These are phyloP conservation scores for Lactuca sativa DNA, from an alignment of 129 eudicot genomes.

Conservation along the genomic window DNA sequence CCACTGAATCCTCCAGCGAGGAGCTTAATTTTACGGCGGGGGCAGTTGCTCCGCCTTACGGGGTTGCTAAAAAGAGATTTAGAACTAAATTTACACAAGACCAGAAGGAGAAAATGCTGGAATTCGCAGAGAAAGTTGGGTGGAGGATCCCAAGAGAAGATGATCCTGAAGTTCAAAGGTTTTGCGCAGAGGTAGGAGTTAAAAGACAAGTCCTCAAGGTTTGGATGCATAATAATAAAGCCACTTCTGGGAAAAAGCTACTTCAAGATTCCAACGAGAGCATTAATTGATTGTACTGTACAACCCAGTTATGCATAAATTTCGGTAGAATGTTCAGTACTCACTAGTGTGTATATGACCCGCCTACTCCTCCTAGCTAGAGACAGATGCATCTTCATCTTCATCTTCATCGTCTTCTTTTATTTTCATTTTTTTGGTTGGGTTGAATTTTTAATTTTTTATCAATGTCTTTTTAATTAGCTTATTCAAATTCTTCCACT, in stretches of 20 bases:
- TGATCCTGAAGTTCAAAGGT: constrained; percentile 74
- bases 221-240: constrained; percentile 96
- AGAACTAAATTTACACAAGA: constrained; percentile 76
- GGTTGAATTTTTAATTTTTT: constrained; percentile 24
- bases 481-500: not conserved
- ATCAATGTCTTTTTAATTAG: constrained; percentile 25
- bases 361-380: constrained; percentile 14
- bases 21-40: constrained; percentile 56
- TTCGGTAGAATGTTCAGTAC: constrained; percentile 27
- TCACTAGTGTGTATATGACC: constrained; percentile 29
- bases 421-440: constrained; percentile 11
- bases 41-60: constrained; percentile 44
- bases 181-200: constrained; percentile 77
- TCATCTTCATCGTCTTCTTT: constrained; percentile 20
- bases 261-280: constrained; percentile 46
- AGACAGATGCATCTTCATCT: constrained; percentile 31
- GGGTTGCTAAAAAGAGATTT: constrained; percentile 48
- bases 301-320: constrained; percentile 31
- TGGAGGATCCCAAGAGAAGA: constrained; percentile 94
- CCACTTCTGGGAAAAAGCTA: constrained; percentile 57
- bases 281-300: constrained; percentile 38
- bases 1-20: constrained; percentile 73
- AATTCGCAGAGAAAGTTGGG: constrained; percentile 81
- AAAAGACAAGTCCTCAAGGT: constrained; percentile 90
- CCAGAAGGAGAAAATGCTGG: constrained; percentile 90